phyloP scores from a whole-genome alignment of 2,329 filamentous ascomycete species.

The Trichoderma breve region DNA sequence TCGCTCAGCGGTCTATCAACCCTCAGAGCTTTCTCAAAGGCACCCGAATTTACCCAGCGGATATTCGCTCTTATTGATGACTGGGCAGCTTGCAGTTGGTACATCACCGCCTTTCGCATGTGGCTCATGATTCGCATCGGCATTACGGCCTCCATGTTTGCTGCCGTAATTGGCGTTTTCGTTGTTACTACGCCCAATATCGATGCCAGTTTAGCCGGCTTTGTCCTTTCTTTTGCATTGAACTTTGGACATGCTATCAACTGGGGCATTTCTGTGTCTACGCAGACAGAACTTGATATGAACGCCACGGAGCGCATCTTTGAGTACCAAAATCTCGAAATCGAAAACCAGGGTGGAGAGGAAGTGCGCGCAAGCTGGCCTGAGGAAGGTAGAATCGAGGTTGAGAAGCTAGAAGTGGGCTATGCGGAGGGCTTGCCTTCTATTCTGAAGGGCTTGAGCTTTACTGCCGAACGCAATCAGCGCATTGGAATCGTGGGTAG shows the following conservation, averaged over 20 bases:
- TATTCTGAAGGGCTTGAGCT: conserved; percentile 13
- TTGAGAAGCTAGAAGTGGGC: conserved; percentile 1
- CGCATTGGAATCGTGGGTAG: conserved; percentile 11
- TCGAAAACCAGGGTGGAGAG: neutral
- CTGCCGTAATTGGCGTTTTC: neutral
- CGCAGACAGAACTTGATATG: conserved; percentile 13
- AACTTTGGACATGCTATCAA: conserved; percentile 10
- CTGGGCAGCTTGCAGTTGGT: conserved; percentile 13
- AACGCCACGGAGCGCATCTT: conserved; percentile 9
- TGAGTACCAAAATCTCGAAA: conserved; percentile 2
- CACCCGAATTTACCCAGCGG: neutral
- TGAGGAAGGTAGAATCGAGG: conserved; percentile 4
- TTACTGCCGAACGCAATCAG: conserved; percentile 8
- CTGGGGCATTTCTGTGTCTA: conserved; percentile 10
- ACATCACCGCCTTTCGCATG: neutral
- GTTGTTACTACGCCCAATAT: neutral
- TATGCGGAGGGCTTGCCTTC: conserved; percentile 11
- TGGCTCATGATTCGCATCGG: conserved; percentile 15
- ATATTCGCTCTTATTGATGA: conserved; percentile 11
- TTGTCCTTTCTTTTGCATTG: conserved; percentile 8
- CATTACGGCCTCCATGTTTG: conserved; percentile 10
- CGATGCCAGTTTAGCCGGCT: conserved; percentile 6
- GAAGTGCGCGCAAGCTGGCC: conserved; percentile 13
- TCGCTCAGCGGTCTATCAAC: conserved; percentile 7
- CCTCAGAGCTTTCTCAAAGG: conserved; percentile 1